phyloP scores from a whole-genome alignment of 2,329 filamentous ascomycete species.

The Trichoderma pleuroti region DNA sequence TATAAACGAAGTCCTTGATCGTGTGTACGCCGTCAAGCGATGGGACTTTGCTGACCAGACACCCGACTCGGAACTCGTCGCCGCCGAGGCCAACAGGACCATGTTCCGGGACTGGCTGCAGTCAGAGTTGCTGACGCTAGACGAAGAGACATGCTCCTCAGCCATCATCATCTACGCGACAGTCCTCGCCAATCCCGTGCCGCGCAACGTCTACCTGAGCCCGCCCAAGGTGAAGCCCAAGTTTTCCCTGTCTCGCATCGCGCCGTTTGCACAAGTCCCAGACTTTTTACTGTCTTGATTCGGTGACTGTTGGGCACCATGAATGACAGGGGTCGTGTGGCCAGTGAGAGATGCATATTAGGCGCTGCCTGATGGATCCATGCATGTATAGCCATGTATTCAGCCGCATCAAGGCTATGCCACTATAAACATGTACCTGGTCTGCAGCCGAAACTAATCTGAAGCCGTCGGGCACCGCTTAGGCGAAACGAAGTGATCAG shows the following conservation, averaged over 20 bases:
- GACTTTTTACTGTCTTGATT: not conserved
- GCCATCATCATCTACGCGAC: not conserved
- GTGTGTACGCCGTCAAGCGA: not conserved
- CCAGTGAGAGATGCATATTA: not conserved
- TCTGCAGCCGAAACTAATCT: not conserved
- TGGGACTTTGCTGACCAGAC: not conserved
- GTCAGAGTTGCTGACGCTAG: not conserved
- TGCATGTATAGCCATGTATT: not conserved
- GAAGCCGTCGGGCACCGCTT: not conserved
- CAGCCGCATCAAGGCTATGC: not conserved
- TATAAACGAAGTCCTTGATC: not conserved
- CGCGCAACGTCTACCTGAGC: not conserved
- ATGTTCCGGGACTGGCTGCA: not conserved
- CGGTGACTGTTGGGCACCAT: not conserved
- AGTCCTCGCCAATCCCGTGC: not conserved
- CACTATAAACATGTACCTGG: not conserved
- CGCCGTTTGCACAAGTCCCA: not conserved
- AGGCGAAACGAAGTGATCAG: not conserved
- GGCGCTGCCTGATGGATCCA: not conserved
- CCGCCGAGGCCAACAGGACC: not conserved
- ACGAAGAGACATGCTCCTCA: not conserved
- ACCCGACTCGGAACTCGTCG: not conserved
- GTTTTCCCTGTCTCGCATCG: not conserved
- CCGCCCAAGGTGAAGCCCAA: not conserved
- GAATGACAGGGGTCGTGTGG: not conserved